Evolutionary conservation across 2,329 filamentous ascomycete species (phyloP).

Genomic region (Aspergillus japonicus): DNA sequence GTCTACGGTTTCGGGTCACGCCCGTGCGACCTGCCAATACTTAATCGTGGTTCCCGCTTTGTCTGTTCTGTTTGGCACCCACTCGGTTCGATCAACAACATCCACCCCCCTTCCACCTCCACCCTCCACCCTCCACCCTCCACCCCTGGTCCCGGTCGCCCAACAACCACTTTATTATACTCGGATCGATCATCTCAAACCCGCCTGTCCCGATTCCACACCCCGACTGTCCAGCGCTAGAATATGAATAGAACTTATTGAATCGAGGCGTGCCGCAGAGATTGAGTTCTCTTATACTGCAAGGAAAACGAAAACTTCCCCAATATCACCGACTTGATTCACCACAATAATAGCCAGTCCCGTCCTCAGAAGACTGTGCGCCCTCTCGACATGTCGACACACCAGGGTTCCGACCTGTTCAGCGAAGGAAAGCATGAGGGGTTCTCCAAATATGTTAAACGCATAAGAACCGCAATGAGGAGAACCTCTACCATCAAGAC

Average conservation of each 20-base stretch:
- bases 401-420: constrained; percentile 16
- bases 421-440: constrained; percentile 32
- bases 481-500: constrained; percentile 30
- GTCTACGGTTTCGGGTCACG: constrained; percentile 23
- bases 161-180: too few species aligned
- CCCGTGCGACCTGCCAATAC: constrained; percentile 20
- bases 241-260: background rate
- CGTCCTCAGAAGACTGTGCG: background rate
- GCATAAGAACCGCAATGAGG: constrained; percentile 40
- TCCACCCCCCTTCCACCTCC: background rate
- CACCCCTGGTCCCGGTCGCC: background rate
- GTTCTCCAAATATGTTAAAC: constrained; percentile 40
- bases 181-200: too few species aligned
- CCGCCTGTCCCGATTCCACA: background rate
- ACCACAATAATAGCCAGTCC: background rate
- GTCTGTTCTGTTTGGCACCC: background rate
- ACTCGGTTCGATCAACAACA: background rate
- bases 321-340: background rate
- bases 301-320: background rate
- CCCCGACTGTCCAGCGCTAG: background rate
- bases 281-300: background rate
- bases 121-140: background rate
- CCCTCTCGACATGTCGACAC: constrained; percentile 23
- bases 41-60: constrained; percentile 8
- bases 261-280: background rate